Base-by-base conservation (phyloP, 2,329 filamentous ascomycete genomes). In the Thelonectria discophora region DNA sequence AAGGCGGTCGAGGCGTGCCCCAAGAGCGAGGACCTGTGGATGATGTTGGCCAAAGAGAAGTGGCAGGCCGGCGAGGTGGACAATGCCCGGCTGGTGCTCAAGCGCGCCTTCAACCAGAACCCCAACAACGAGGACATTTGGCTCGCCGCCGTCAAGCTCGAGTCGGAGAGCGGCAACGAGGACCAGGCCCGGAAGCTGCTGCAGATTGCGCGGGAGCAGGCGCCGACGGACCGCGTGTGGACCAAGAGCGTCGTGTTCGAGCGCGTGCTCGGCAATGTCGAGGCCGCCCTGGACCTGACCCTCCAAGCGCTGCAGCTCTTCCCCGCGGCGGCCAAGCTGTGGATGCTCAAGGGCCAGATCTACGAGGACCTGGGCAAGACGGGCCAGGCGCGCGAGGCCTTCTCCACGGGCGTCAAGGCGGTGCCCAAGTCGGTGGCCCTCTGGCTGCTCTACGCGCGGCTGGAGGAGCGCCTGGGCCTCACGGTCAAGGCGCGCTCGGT, bases 261-360 rank as follows among this genome's bases (percentile, higher is more conserved):
- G 77, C 87, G 95, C 13, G 92, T 97, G 69, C 82, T 92, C 20
- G 90, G 89, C 58, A 90, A 95, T 69, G 83, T 83, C 24, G 92
- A 97, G 48, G 88, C 88, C 1, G 94, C 95, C 0, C 84, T 99
- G 13, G 91, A 96, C 71, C 88, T 99, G 11, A 92, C 92, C 45
- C 92, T 94, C 62, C 90, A 96, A 74, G 95, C 90, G 1, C 81
- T 99, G 37, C 90, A 94, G 67, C 85, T 92, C 10, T 99, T 97
- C 80, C 94, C 95, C 1, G 86, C 88, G 46, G 88, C 90, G 12
- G 85, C 92, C 54, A 98, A 98, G 78, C 84, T 99, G 21, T 97
- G 94, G 90, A 97, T 98, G 91, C 92, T 97, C 82, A 99, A 99
- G 79, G 95, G 96, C 0, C 95, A 99, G 75, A 95, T 98, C 65